Evolutionary conservation across 495 filamentous ascomycete species (phyloP).

Genomic region (Penicillium ucsense): DNA sequence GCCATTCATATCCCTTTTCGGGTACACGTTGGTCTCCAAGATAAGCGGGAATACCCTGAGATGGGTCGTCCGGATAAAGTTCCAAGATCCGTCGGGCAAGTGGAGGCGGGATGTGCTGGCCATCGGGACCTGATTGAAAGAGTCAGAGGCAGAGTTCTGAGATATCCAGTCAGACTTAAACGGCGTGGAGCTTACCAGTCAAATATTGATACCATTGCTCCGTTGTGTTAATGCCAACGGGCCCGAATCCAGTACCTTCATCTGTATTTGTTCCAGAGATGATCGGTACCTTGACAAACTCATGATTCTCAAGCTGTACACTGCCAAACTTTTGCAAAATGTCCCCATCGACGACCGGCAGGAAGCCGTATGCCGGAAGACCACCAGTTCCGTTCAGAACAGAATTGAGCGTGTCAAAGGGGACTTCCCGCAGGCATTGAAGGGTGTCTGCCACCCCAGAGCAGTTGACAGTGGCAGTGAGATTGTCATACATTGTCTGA

Average conservation of each 20-base stretch:
- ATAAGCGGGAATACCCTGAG: slow-evolving; percentile 33
- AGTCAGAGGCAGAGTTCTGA: too few species aligned
- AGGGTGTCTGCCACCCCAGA: slow-evolving; percentile 27
- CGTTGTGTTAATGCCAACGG: slow-evolving; percentile 35
- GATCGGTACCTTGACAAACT: slow-evolving; percentile 41
- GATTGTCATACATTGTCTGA: slow-evolving; percentile 28
- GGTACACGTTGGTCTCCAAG: slow-evolving; percentile 32
- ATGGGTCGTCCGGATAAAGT: slow-evolving; percentile 41
- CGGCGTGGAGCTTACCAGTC: slow-evolving; percentile 16
- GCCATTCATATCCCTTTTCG: slow-evolving; percentile 34
- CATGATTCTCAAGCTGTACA: slow-evolving; percentile 20
- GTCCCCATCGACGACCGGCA: slow-evolving; percentile 41
- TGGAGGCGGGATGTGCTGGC: slow-evolving; percentile 19
- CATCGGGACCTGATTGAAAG: neutral
- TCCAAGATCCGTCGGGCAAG: slow-evolving; percentile 34
- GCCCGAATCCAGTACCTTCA: slow-evolving; percentile 38
- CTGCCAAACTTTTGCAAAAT: slow-evolving; percentile 34
- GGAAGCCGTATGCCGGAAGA: slow-evolving; percentile 24
- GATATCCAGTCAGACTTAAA: neutral
- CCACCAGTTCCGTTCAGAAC: slow-evolving; percentile 27
- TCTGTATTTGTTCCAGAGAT: slow-evolving; percentile 39
- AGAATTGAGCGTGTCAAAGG: slow-evolving; percentile 32
- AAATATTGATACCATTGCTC: slow-evolving; percentile 36
- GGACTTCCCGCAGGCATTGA: slow-evolving; percentile 38
- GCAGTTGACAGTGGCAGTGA: slow-evolving; percentile 31